Conservation (phyloP, 2,329 filamentous ascomycete genomes). For the Magnaporthiopsis poae region DNA sequence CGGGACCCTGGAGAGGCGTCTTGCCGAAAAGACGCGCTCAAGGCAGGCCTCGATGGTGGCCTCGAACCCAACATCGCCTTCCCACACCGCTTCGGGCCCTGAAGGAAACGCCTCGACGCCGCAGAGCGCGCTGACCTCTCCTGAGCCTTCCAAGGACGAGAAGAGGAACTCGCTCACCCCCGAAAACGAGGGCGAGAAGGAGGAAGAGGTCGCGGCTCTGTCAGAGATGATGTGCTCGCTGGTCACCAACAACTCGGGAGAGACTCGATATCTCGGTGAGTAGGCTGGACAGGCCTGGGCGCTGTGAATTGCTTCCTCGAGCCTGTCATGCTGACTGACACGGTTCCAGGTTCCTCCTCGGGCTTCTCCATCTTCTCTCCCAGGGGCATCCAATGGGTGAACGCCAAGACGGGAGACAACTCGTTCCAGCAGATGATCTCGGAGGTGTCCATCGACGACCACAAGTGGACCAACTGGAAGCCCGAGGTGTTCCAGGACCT, state of each 20-base stretch:
- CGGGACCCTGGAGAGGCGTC: constrained; percentile 72
- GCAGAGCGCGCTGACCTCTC: constrained; percentile 46
- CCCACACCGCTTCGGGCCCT: constrained; percentile 33
- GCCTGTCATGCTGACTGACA: neutral
- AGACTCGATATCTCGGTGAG: constrained; percentile 89
- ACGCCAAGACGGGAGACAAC: constrained; percentile 89
- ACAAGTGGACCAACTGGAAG: constrained; percentile 96
- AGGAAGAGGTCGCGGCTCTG: constrained; percentile 71
- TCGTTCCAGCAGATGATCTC: constrained; percentile 94
- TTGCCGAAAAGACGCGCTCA: constrained; percentile 47
- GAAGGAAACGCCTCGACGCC: constrained; percentile 38
- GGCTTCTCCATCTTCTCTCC: constrained; percentile 98
- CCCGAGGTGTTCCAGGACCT: constrained; percentile 93
- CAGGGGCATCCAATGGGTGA: constrained; percentile 97
- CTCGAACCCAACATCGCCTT: constrained; percentile 44
- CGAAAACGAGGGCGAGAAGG: constrained; percentile 34
- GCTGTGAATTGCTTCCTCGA: neutral
- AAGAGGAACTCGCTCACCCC: constrained; percentile 23
- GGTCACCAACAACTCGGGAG: constrained; percentile 86
- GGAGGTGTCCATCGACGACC: constrained; percentile 79
- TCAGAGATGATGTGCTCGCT: constrained; percentile 99
- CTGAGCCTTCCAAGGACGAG: constrained; percentile 31
- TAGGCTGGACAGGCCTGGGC: too few species aligned
- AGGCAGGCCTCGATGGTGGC: constrained; percentile 38
- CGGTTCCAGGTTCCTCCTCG: constrained; percentile 70